Percentiles rank a stretch among this genome's conserved stretches.
phyloP scores from a whole-genome alignment of 306 rosid species.

The Pterocarpus macrocarpus region DNA sequence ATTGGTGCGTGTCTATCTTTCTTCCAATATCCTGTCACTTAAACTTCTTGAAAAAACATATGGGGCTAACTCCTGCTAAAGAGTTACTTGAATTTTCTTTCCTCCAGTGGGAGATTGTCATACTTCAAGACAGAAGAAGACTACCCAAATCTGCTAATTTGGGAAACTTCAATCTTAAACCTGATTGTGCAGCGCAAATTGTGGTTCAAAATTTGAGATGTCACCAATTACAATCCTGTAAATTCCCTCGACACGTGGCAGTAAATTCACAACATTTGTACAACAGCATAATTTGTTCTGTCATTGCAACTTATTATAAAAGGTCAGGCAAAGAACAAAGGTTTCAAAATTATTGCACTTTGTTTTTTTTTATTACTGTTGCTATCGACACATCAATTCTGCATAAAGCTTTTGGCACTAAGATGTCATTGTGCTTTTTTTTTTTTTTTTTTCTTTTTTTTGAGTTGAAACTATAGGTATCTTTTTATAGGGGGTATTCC shows the following conservation, averaged over 20 bases:
- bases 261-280: slow-evolving; percentile 11
- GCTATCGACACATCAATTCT: too few relatives aligned
- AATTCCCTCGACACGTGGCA: background rate
- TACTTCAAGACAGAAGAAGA: background rate
- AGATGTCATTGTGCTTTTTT: too few relatives aligned
- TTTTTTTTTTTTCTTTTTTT: too few relatives aligned
- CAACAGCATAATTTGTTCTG: background rate
- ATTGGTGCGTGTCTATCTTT: too few relatives aligned
- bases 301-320: background rate
- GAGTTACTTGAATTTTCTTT: background rate
- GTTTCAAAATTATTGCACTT: background rate
- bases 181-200: background rate
- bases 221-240: background rate
- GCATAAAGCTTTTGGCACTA: too few relatives aligned
- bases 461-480: too few relatives aligned
- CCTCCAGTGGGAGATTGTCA: background rate
- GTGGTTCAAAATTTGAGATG: background rate
- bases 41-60: too few relatives aligned
- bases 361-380: background rate
- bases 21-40: too few relatives aligned
- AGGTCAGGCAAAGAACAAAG: background rate
- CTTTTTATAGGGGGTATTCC: too few relatives aligned
- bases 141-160: background rate
- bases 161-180: background rate
- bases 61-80: background rate